Evolutionary conservation across 768 basidiomycete species (phyloP), one percentile per base, ranked within the genome.

Genomic region (Auricularia heimuer): DNA sequence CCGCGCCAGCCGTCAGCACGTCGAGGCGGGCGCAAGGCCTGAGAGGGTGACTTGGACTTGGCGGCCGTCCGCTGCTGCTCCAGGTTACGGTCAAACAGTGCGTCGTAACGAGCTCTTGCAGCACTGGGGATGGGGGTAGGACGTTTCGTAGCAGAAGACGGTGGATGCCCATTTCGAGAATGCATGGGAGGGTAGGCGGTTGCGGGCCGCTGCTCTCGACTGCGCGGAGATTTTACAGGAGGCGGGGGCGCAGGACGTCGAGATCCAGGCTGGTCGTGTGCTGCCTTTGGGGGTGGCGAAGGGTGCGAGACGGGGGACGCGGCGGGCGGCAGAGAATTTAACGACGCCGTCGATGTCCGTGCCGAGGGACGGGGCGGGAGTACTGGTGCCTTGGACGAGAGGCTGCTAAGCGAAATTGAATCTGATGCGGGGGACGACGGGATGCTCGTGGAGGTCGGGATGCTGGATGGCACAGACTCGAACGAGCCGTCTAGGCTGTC

Each of bases 1-100:
- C 85, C 88, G 54, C 88, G 78, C 90, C 90, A 92, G 2, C 90
- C 90, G 3, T 83, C 84, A 1, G 87, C 85, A 64, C 85, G 82
- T 65, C 85, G 73, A 47, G 70, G 71, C 54, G 82, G 80, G 67
- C 80, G 78, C 16, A 77, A 69, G 60, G 77, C 73, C 56, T 35
- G 56, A 29, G 56, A 24, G 7, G 7, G 39, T 42, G 39, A 42
- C 12, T 42, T 42, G 8, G 39, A 42, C 61, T 67, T 70, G 61
- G 71, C 71, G 3, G 77, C 79, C 63, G 74, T 77, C 34, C 81
- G 79, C 64, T 75, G 77, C 65, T 83, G 83, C 12, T 81, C 67
- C 2, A 87, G 72, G 68, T 88, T 89, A n/a, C 77, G 76, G 14
- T 79, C 76, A 69, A 91, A 92, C 1, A 92, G 78, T 3, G 75